These are phyloP conservation scores for Podila horticola DNA, from an alignment of 192 early-diverging fungal species.

Conservation along the genomic window DNA sequence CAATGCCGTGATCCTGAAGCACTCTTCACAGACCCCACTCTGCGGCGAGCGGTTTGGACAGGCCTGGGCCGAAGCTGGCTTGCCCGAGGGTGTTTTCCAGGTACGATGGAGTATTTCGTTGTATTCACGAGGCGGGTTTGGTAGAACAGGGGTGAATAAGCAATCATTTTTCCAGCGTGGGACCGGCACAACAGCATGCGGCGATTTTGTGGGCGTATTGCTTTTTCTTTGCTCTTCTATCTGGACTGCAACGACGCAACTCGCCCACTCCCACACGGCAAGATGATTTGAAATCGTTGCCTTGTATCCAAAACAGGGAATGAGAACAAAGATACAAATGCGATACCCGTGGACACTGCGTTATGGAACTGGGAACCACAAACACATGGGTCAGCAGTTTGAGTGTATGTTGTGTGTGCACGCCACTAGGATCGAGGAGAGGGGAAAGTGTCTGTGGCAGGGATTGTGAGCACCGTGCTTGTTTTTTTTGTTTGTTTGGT, in stretches of 20 bases:
- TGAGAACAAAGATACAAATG: background rate
- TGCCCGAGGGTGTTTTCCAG: constrained; percentile 77
- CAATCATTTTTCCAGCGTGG: background rate
- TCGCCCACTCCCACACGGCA: background rate
- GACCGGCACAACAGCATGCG: no score
- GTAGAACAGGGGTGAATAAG: background rate
- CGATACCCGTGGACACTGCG: no score
- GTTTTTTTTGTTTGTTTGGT: no score
- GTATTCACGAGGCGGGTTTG: background rate
- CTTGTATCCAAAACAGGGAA: background rate
- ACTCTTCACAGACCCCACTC: constrained; percentile 83
- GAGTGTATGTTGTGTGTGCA: no score
- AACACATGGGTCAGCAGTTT: no score
- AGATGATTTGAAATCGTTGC: constrained; percentile 22
- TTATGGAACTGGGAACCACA: no score
- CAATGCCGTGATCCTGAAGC: constrained; percentile 81
- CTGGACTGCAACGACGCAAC: background rate
- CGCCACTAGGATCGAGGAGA: no score
- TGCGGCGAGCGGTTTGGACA: constrained; percentile 75
- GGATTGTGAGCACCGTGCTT: no score
- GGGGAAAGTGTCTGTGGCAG: no score
- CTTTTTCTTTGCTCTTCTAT: background rate
- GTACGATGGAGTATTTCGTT: constrained; percentile 3
- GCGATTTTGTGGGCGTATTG: background rate
- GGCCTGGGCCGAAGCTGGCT: constrained; percentile 71